phyloP scores from a whole-genome alignment of 228 moss, liverwort and hornwort species.

The Sphagnum fallax region DNA sequence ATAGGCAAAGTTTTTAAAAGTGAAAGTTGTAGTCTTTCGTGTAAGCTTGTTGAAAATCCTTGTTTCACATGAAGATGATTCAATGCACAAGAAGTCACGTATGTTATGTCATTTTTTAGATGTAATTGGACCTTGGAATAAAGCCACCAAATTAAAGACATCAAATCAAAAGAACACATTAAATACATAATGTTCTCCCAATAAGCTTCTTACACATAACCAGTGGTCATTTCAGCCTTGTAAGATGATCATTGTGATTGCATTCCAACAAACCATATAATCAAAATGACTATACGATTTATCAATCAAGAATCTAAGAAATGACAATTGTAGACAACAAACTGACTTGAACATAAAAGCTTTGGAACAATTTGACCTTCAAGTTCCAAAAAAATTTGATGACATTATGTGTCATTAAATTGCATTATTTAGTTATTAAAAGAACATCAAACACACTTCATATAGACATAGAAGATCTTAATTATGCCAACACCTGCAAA shows the following conservation, averaged over 20 bases:
- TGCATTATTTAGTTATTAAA: constrained; percentile 57
- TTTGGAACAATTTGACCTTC: constrained; percentile 97
- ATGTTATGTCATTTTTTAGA: too few relatives aligned
- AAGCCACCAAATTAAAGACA: too few relatives aligned
- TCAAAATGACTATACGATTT: too few relatives aligned
- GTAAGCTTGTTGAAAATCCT: constrained; percentile 95
- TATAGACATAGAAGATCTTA: too few relatives aligned
- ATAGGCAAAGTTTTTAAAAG: constrained; percentile 88
- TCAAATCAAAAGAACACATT: too few relatives aligned
- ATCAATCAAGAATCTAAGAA: not conserved
- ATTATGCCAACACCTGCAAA: not conserved
- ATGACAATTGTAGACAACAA: not conserved
- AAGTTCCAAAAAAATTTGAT: constrained; percentile 96
- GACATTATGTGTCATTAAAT: constrained; percentile 94
- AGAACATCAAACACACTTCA: not conserved
- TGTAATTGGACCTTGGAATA: too few relatives aligned
- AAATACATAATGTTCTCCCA: too few relatives aligned
- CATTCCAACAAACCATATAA: too few relatives aligned
- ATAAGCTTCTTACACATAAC: too few relatives aligned
- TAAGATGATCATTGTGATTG: too few relatives aligned
- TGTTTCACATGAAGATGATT: constrained; percentile 11
- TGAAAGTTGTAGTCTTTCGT: constrained; percentile 81
- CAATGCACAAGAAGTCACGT: too few relatives aligned
- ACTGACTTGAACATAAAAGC: constrained; percentile 85
- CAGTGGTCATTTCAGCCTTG: too few relatives aligned